phyloP scores from a whole-genome alignment of 805 yeast genomes.

The Pichia eremophila region DNA sequence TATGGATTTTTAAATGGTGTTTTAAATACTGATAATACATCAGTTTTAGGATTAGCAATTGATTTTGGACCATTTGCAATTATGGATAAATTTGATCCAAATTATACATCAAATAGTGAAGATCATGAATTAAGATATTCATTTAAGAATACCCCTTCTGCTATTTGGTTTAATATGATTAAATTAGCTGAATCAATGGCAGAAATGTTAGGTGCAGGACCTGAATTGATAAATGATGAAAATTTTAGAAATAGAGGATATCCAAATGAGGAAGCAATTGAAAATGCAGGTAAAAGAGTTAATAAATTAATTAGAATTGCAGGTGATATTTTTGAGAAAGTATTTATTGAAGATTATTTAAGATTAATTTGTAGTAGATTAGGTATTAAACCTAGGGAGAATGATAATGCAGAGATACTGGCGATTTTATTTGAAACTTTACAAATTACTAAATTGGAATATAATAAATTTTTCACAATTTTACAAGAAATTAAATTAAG shows the following conservation, averaged over 20 bases:
- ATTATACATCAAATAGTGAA: conserved; percentile 84
- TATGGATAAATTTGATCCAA: conserved; percentile 75
- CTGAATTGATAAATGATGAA: conserved; percentile 36
- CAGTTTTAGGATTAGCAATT: conserved; percentile 76
- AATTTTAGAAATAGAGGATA: conserved; percentile 31
- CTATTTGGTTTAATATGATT: conserved; percentile 89
- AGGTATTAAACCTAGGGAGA: conserved; percentile 45
- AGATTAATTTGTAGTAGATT: conserved; percentile 53
- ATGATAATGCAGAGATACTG: conserved; percentile 37
- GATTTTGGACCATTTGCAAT: conserved; percentile 95
- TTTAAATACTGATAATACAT: conserved; percentile 87
- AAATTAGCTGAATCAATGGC: conserved; percentile 79
- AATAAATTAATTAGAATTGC: conserved; percentile 52
- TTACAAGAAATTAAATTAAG: conserved; percentile 41
- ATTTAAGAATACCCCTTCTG: conserved; percentile 73
- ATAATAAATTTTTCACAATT: conserved; percentile 63
- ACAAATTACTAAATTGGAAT: conserved; percentile 58
- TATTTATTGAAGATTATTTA: conserved; percentile 51
- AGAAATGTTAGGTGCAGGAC: conserved; percentile 69
- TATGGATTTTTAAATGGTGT: conserved; percentile 95
- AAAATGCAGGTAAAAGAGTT: conserved; percentile 49
- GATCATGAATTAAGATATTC: conserved; percentile 66
- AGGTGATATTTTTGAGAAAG: conserved; percentile 55
- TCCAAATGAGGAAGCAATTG: conserved; percentile 40
- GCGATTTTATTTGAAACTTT: conserved; percentile 56